Evolutionary conservation across 495 filamentous ascomycete genomes (phyloP).

Genomic region (Xylaria flabelliformis): DNA sequence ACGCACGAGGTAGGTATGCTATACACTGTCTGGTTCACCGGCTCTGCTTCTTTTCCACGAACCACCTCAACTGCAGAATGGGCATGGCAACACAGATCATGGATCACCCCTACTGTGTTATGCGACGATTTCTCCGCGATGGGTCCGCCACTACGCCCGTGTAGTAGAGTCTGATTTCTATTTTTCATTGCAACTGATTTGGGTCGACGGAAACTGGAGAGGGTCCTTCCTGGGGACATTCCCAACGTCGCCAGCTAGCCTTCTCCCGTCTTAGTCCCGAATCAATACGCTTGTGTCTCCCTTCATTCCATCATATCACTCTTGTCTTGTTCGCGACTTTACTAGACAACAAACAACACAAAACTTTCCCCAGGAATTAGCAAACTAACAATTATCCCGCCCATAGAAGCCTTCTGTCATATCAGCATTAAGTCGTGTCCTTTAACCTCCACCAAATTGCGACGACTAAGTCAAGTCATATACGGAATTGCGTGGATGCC

Average conservation of each 20-base stretch:
- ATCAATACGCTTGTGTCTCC: conserved; percentile 32
- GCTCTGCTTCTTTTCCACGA: conserved; percentile 28
- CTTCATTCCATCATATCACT: conserved; percentile 41
- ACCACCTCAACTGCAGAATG: conserved; percentile 17
- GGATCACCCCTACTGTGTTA: conserved; percentile 35
- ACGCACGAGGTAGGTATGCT: conserved; percentile 44
- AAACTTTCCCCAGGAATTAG: conserved; percentile 28
- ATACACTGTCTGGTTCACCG: conserved; percentile 32
- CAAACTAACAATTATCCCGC: conserved; percentile 19
- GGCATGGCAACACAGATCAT: conserved; percentile 32
- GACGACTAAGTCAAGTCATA: neutral
- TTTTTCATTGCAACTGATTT: conserved; percentile 11
- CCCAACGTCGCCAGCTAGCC: conserved; percentile 34
- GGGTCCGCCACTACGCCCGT: conserved; percentile 60
- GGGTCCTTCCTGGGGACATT: conserved; percentile 21
- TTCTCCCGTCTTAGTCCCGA: conserved; percentile 31
- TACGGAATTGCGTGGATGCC: conserved; percentile 4
- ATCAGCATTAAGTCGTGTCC: conserved; percentile 21
- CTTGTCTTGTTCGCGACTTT: conserved; percentile 27
- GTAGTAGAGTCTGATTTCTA: neutral
- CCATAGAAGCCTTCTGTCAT: conserved; percentile 18
- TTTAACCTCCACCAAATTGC: neutral
- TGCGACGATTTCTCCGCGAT: conserved; percentile 36
- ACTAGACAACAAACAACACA: conserved; percentile 35
- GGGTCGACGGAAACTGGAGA: conserved; percentile 33